phyloP scores from a whole-genome alignment of 257 asterid genomes.

The Solanum lignicaule region DNA sequence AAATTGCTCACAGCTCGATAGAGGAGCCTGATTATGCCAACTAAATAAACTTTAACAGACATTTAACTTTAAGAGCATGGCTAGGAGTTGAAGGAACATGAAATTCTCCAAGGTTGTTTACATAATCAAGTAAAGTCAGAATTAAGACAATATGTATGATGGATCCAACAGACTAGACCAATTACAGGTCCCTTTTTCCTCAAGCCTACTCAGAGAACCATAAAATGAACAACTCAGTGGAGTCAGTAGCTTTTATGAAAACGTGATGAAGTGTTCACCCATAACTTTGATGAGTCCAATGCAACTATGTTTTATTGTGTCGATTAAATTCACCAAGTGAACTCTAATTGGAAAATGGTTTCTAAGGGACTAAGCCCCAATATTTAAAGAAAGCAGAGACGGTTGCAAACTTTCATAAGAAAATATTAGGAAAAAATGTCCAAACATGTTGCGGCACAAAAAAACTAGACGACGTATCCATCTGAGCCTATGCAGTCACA shows the following conservation, averaged over 20 bases:
- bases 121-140: neutral
- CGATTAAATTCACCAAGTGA: neutral
- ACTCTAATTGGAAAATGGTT: neutral
- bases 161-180: neutral
- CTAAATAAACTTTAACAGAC: neutral
- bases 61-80: neutral
- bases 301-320: neutral
- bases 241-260: neutral
- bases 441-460: constrained; percentile 7
- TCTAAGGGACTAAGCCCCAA: neutral
- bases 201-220: neutral
- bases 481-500: constrained; percentile 24
- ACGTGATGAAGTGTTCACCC: neutral
- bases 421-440: neutral
- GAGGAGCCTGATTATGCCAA: no score
- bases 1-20: no score
- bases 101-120: neutral
- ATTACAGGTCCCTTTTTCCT: neutral
- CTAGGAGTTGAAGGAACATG: neutral
- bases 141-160: neutral
- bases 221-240: neutral
- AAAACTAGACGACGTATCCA: constrained; percentile 18
- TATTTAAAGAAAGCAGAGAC: neutral
- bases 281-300: neutral
- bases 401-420: neutral